Base-by-base conservation (phyloP, 2,329 filamentous ascomycete species). In the Colletotrichum liriopes region DNA sequence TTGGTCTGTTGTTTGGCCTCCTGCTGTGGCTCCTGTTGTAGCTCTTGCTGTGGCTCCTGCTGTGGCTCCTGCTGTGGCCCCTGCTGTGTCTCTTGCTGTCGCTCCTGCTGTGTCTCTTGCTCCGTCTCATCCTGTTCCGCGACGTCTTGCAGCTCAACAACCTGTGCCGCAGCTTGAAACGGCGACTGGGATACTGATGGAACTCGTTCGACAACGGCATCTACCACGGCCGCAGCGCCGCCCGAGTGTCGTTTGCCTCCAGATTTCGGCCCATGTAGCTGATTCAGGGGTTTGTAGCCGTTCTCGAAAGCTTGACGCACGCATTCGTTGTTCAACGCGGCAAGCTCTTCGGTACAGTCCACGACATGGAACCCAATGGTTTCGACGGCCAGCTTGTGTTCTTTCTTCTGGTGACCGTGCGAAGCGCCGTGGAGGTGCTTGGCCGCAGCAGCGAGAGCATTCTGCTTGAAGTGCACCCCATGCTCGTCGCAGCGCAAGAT, bases 401-500 rank as follows among this genome's bases (percentile, higher is more conserved):
- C 61, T 20, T 72, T 73, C 20, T 63, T 52, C 49, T 64, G 51
- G n/a, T 74, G 66, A 4, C 67, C 67, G 47, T 75, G 74, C n/a
- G 67, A 67, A 1, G 37, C 49, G 5, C 65, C 67, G 29, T 74
- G 65, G 6, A 76, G 66, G 45, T 76, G 75, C 43, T 74, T 75
- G 32, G 74, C 67, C 14, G 74, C 75, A 12, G 71, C 73, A 5
- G 43, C 52, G 3, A 77, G 29, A 1, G 73, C 73, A 8, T 74
- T 69, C 29, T 65, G 52, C 32, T 70, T 72, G 56, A 77, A 76
- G 39, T 76, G 72, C 29, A 76, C 73, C 12, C 61, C 70, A 29
- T 77, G 75, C 43, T 76, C 64, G 18, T 74, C 72, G 59, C 76
- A 77, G 23, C 60, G 72, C 8, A 77, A 52, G n/a, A 77, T 74